Conservation (phyloP, 202 grass and related monocot species). For the Zizania palustris region DNA sequence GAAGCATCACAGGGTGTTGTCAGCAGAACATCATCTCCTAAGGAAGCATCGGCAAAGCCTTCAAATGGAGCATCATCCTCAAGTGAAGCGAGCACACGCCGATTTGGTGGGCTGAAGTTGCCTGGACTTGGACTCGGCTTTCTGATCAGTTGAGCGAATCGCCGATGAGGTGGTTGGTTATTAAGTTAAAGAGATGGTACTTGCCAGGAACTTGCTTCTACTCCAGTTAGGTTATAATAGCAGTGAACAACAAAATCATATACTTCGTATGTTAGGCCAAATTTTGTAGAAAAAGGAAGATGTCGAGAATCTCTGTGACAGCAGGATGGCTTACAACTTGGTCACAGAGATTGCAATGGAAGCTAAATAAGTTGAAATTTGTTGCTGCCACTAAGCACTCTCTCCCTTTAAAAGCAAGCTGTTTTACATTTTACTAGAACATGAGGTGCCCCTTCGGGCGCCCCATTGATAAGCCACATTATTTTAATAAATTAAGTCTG, state of each 20-base stretch:
- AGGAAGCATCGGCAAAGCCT: conserved; percentile 1
- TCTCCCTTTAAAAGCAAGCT: too few relatives aligned
- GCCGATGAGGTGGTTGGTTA: background rate
- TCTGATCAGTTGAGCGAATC: background rate
- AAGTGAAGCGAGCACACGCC: conserved; percentile 11
- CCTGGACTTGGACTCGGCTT: background rate
- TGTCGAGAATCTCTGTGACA: too few relatives aligned
- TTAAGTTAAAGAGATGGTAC: too few relatives aligned
- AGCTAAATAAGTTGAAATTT: too few relatives aligned
- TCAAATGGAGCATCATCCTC: background rate
- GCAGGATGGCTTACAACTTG: too few relatives aligned
- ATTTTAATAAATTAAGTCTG: too few relatives aligned
- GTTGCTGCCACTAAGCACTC: too few relatives aligned
- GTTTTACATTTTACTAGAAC: too few relatives aligned
- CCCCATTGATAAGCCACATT: too few relatives aligned
- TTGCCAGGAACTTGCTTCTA: background rate
- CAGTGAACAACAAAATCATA: background rate
- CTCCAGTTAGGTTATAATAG: conserved; percentile 9
- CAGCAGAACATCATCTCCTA: background rate
- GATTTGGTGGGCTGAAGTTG: conserved; percentile 26
- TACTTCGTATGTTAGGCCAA: background rate
- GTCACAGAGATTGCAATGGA: too few relatives aligned
- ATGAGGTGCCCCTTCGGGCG: too few relatives aligned
- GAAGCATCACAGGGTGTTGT: background rate
- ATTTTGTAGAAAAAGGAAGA: too few relatives aligned